Base-by-base conservation (phyloP, 768 basidiomycete genomes). In the Russula earlei region DNA sequence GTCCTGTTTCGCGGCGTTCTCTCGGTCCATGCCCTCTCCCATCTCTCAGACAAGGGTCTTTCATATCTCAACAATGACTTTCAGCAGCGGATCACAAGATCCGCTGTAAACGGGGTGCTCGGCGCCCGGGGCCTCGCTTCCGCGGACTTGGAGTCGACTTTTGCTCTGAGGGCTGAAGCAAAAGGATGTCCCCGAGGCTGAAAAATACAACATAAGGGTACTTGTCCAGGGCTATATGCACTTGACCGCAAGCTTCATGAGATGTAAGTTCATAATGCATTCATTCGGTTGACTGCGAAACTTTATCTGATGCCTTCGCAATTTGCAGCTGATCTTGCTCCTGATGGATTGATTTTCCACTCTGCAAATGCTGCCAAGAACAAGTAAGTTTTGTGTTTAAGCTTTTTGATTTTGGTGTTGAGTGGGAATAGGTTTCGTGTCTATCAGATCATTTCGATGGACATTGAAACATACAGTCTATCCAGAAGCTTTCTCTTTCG, bases 1-100 rank as follows among this genome's bases (percentile, higher is more conserved):
- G 73, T 82, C 19, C 69, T 73, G 11, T 80, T 83, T 57, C 77
- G 74, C 31, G 84, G 82, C 0, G 62, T 75, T 5, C 68, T 85
- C 0, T 70, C 71, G 37, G 74, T 85, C 56, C 62, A 69, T 2
- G 54, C 68, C 2, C 69, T 78, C 0, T 60, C 67, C 1, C 82
- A 81, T 75, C 74, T 86, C 20, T 77, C 81, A 0, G 68, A 70
- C 0, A 63, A 63, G 41, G 84, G 81, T 1, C 54, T 62, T 34
- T 61, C 67, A 37, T 67, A 61, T 49, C 61, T 86, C 5, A 67
- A 77, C 49, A 38, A 50, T 4, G 81, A 82, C 49, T 63, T 85
- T 11, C 69, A 71, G 19, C 57, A 71, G 38, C 68, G 77, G 15
- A 72, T 75, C 43, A 42, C 22, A 17, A n/a, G 44, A 56, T 15